Evolutionary conservation across 805 yeast species (phyloP).

Genomic region (Candida montana): DNA sequence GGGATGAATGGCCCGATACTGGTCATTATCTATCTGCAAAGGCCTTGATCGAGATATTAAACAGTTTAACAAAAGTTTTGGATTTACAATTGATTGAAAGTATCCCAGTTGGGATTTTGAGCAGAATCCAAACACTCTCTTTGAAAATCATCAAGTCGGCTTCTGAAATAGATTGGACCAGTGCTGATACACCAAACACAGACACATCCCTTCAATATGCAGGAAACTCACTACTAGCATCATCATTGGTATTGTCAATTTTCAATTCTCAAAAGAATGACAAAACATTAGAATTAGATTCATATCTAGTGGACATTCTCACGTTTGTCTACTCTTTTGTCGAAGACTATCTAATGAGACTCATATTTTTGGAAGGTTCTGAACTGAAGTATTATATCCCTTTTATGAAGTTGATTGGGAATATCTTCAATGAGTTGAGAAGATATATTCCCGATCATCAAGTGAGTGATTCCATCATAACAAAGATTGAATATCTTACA

Average conservation of each 20-base stretch:
- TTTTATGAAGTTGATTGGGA: slow-evolving; percentile 9
- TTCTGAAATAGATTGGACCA: slow-evolving; percentile 18
- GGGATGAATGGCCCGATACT: slow-evolving; percentile 22
- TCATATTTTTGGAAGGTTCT: slow-evolving; percentile 5
- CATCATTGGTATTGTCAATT: slow-evolving; percentile 33
- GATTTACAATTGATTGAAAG: slow-evolving; percentile 10
- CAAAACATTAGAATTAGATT: slow-evolving; percentile 41
- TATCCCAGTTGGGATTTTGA: slow-evolving; percentile 24
- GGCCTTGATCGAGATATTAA: slow-evolving; percentile 21
- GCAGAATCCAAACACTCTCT: slow-evolving; percentile 30
- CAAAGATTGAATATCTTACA: slow-evolving; percentile 54
- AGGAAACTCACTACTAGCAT: slow-evolving; percentile 11
- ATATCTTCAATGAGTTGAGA: slow-evolving; percentile 16
- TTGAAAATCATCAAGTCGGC: slow-evolving; percentile 24
- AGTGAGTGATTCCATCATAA: slow-evolving; percentile 47
- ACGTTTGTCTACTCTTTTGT: slow-evolving; percentile 32
- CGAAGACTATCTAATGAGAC: slow-evolving; percentile 26
- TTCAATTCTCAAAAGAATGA: slow-evolving; percentile 38
- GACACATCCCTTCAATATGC: slow-evolving; percentile 6
- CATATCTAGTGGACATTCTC: slow-evolving; percentile 36
- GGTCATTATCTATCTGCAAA: slow-evolving; percentile 17
- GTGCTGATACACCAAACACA: neutral
- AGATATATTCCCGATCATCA: slow-evolving; percentile 14
- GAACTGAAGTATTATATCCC: neutral
- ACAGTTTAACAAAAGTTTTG: slow-evolving; percentile 16